Evolutionary conservation across 192 early-diverging fungal genomes (phyloP).

Genomic region (Physocladia obscura): DNA sequence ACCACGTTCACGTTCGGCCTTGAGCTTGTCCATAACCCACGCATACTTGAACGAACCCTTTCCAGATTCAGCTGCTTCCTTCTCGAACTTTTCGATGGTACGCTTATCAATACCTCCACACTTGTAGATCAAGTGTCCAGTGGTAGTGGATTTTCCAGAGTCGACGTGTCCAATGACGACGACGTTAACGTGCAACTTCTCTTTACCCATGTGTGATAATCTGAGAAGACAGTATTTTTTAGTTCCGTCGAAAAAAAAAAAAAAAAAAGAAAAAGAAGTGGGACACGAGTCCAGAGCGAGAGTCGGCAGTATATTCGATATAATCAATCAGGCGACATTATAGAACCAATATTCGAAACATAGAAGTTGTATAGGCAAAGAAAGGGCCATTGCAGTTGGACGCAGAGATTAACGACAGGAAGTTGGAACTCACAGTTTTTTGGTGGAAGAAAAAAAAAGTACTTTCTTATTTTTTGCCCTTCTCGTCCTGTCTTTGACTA

Average conservation of each 20-base stretch:
- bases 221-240: background rate
- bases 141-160: conserved; percentile 99
- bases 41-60: conserved; percentile 99
- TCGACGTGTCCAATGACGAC: conserved; percentile 98
- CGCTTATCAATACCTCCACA: conserved; percentile 99
- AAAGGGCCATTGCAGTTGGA: background rate
- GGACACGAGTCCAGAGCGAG: background rate
- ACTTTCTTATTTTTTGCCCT: no score
- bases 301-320: no score
- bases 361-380: no score
- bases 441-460: no score
- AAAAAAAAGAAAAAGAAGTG: no score
- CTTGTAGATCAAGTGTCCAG: conserved; percentile 99
- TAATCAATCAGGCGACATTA: no score
- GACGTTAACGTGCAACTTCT: conserved; percentile 47
- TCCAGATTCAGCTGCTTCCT: conserved; percentile 97
- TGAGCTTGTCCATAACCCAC: conserved; percentile 98
- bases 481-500: no score
- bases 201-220: conserved; percentile 19
- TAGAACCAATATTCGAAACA: no score
- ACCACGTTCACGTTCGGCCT: conserved; percentile 99
- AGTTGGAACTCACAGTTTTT: no score
- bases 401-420: no score
- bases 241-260: no score
- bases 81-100: conserved; percentile 99